phyloP scores from a whole-genome alignment of 192 early-diverging fungal species.

The Backusella australiensis region DNA sequence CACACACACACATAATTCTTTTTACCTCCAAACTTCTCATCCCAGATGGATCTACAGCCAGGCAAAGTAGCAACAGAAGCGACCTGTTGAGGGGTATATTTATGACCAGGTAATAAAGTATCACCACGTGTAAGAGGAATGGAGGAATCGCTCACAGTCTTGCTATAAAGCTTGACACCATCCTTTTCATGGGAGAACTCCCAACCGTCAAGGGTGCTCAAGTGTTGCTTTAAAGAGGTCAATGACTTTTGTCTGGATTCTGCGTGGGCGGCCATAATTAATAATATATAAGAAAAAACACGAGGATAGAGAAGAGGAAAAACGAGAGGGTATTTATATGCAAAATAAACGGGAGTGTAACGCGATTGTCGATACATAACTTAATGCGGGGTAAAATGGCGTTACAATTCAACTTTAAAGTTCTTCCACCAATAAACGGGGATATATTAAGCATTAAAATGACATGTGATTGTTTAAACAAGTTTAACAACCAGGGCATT shows the following conservation, averaged over 20 bases:
- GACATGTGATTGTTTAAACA: background rate
- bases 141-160: conserved; percentile 34
- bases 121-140: conserved; percentile 54
- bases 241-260: background rate
- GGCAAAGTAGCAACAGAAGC: conserved; percentile 42
- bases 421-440: background rate
- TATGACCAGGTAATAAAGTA: conserved; percentile 32
- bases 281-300: background rate
- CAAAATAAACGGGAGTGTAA: background rate
- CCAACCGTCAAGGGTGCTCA: conserved; percentile 44
- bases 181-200: conserved; percentile 41
- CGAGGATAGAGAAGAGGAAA: background rate
- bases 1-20: too few species aligned
- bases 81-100: conserved; percentile 45
- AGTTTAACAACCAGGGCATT: background rate
- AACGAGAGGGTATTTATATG: background rate
- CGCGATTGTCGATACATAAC: background rate
- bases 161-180: conserved; percentile 49
- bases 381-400: conserved; percentile 1
- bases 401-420: background rate
- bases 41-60: conserved; percentile 46
- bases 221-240: conserved; percentile 42
- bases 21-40: conserved; percentile 32
- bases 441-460: background rate
- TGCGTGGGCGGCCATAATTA: background rate